Percentiles rank a stretch among this genome's conserved stretches.
Evolutionary conservation across 345 rosid genomes (phyloP).

Genomic region (Eucalyptus pauciflora): DNA sequence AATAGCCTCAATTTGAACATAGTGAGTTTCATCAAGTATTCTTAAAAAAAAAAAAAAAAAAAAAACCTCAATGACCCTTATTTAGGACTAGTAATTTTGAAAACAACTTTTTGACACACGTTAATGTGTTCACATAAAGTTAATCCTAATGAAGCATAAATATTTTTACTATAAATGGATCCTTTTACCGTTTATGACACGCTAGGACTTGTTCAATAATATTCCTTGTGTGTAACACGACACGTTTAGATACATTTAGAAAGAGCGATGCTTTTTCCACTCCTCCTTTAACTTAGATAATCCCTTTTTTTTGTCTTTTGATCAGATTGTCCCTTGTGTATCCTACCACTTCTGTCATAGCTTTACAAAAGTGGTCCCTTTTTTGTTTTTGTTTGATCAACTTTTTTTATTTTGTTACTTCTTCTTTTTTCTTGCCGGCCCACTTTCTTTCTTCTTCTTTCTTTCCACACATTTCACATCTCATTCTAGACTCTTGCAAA

Average conservation of each 20-base stretch:
- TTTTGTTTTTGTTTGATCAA: background rate
- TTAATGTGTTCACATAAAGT: too few species aligned
- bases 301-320: background rate
- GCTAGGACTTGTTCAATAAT: too few species aligned
- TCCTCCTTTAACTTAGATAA: background rate
- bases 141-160: too few species aligned
- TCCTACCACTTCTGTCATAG: rapidly evolving
- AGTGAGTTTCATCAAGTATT: background rate
- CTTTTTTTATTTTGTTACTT: background rate
- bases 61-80: too few species aligned
- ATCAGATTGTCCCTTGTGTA: background rate
- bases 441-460: background rate
- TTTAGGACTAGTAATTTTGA: too few species aligned
- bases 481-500: too few species aligned
- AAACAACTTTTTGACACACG: too few species aligned
- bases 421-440: background rate
- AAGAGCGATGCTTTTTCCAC: background rate
- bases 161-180: too few species aligned
- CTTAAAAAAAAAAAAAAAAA: too few species aligned
- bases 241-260: background rate
- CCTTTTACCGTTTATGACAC: too few species aligned
- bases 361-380: background rate
- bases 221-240: background rate
- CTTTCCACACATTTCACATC: background rate
- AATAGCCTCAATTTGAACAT: background rate